phyloP scores from a whole-genome alignment of 345 rosid species.

The Ailanthus altissimus region DNA sequence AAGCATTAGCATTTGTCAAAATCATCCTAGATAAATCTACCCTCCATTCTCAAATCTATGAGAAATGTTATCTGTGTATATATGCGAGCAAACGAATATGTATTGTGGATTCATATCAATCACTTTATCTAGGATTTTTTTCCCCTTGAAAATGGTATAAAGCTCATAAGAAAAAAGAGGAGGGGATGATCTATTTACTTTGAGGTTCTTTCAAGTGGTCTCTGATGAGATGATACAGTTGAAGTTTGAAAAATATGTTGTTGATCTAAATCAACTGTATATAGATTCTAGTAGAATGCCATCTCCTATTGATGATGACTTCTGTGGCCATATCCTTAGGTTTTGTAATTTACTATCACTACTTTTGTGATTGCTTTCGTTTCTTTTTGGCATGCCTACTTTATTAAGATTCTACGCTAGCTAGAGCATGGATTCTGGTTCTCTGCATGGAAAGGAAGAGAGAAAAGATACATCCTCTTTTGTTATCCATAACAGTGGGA shows the following conservation, averaged over 20 bases:
- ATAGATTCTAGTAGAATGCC: background rate
- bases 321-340: background rate
- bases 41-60: background rate
- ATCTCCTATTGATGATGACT: background rate
- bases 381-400: background rate
- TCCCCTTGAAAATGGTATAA: background rate
- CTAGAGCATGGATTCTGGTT: background rate
- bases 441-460: background rate
- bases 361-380: background rate
- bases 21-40: background rate
- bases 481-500: background rate
- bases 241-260: background rate
- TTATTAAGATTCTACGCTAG: slow-evolving; percentile 1
- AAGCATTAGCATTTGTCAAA: background rate
- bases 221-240: background rate
- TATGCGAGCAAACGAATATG: background rate
- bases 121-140: background rate
- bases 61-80: background rate
- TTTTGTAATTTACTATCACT: background rate
- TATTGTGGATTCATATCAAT: background rate
- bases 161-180: background rate
- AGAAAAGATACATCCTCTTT: background rate
- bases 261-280: background rate
- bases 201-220: background rate
- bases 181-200: background rate